phyloP scores from a whole-genome alignment of 805 yeast genomes.

The Metschnikowia reukaufii region DNA sequence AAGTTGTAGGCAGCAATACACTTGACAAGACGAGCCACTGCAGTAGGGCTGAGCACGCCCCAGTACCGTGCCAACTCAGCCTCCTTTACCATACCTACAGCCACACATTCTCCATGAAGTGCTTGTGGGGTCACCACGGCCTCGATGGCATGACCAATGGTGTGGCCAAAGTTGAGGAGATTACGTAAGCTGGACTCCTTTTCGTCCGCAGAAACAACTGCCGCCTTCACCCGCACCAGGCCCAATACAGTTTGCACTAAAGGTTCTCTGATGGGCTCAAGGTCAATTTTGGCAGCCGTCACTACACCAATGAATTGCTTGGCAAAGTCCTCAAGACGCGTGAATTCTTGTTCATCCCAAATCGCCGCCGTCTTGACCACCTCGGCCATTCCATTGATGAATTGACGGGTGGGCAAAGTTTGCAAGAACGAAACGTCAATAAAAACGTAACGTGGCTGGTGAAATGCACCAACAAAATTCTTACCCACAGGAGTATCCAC shows the following conservation, averaged over 20 bases:
- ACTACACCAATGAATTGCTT: slow-evolving; percentile 68
- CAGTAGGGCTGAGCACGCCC: slow-evolving; percentile 87
- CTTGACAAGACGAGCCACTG: slow-evolving; percentile 85
- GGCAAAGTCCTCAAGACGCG: slow-evolving; percentile 78
- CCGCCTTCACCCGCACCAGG: slow-evolving; percentile 87
- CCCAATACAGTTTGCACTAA: slow-evolving; percentile 77
- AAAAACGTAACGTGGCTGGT: slow-evolving; percentile 90
- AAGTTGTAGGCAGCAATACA: slow-evolving; percentile 83
- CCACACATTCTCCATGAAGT: slow-evolving; percentile 97
- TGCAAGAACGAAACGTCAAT: slow-evolving; percentile 85
- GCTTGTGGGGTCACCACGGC: slow-evolving; percentile 97
- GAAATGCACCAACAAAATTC: slow-evolving; percentile 94
- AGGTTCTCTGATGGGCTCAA: slow-evolving; percentile 68
- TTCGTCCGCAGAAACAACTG: slow-evolving; percentile 90
- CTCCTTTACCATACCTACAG: slow-evolving; percentile 92
- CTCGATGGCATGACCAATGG: slow-evolving; percentile 97
- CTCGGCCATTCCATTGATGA: slow-evolving; percentile 98
- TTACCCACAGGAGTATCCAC: slow-evolving; percentile 96
- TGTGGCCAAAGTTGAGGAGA: slow-evolving; percentile 90
- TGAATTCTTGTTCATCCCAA: slow-evolving; percentile 89
- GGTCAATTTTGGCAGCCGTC: slow-evolving; percentile 43
- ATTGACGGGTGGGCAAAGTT: slow-evolving; percentile 89
- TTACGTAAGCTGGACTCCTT: slow-evolving; percentile 94
- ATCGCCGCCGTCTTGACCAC: slow-evolving; percentile 97
- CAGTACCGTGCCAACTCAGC: slow-evolving; percentile 93